Evolutionary conservation across 495 filamentous ascomycete genomes (phyloP).

Genomic region (Barbatosphaeria neglecta): DNA sequence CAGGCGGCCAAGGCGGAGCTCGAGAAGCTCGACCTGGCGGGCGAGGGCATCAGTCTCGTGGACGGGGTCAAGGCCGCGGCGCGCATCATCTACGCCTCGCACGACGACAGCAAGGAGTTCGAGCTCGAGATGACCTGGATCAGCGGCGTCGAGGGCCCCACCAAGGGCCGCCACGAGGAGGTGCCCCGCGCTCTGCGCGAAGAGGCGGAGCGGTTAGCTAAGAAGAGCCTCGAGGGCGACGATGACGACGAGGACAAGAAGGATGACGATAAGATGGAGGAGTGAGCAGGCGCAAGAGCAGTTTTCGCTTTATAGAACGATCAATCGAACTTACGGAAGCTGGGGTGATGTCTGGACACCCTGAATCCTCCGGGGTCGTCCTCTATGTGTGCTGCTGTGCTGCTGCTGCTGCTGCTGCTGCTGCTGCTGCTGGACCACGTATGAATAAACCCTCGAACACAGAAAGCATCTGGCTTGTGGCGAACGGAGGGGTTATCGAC

Average conservation of each 20-base stretch:
- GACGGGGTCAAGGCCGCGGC: slow-evolving; percentile 94
- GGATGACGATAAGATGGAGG: slow-evolving; percentile 61
- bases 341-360: no score
- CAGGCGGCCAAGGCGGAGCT: slow-evolving; percentile 95
- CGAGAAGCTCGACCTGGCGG: slow-evolving; percentile 87
- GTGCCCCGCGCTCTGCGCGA: slow-evolving; percentile 81
- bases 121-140: slow-evolving; percentile 99
- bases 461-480: no score
- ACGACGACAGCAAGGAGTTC: slow-evolving; percentile 94
- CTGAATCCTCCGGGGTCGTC: no score
- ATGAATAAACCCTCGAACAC: no score
- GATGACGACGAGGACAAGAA: slow-evolving; percentile 57
- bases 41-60: slow-evolving; percentile 60
- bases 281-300: slow-evolving; percentile 23
- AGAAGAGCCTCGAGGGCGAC: slow-evolving; percentile 64
- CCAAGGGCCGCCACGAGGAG: slow-evolving; percentile 80
- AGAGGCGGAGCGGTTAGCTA: slow-evolving; percentile 83
- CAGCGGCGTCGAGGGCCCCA: slow-evolving; percentile 67
- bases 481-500: no score
- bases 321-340: no score
- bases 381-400: no score
- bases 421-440: no score
- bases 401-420: no score
- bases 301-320: no score
- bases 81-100: slow-evolving; percentile 88